Evolutionary conservation across 2,329 filamentous ascomycete species (phyloP).

Genomic region (Fusarium virguliforme): DNA sequence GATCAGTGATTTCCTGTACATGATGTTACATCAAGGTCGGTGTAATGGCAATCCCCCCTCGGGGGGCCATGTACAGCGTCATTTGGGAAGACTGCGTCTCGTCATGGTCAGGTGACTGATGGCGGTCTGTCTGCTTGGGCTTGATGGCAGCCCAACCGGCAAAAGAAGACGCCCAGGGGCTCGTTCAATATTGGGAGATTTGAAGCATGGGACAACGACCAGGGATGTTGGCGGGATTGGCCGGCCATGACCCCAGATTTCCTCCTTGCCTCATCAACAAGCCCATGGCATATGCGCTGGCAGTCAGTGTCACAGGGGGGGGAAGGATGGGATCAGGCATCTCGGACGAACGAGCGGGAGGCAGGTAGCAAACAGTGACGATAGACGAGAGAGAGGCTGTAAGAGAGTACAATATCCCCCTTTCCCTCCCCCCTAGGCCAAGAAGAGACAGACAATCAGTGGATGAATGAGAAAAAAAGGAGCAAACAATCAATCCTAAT

Average conservation of each 20-base stretch:
- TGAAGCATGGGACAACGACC: neutral
- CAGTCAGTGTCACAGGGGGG: conserved; percentile 4
- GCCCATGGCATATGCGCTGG: neutral
- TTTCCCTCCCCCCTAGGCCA: conserved; percentile 1
- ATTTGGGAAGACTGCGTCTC: conserved; percentile 17
- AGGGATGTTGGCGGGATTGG: conserved; percentile 7
- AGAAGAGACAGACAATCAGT: conserved; percentile 10
- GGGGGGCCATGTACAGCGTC: conserved; percentile 1
- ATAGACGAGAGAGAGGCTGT: neutral
- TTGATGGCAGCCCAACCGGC: conserved; percentile 12
- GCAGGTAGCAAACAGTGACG: neutral
- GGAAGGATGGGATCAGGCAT: conserved; percentile 4
- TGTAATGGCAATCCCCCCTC: neutral
- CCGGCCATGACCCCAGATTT: conserved; percentile 8
- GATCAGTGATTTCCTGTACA: conserved; percentile 17
- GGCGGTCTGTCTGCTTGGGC: neutral
- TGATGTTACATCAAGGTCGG: conserved; percentile 32
- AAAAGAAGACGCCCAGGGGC: neutral
- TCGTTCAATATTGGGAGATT: conserved; percentile 5
- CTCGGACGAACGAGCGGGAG: conserved; percentile 12
- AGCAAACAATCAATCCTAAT: conserved; percentile 20
- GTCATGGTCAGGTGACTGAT: conserved; percentile 32
- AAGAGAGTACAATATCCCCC: conserved; percentile 7
- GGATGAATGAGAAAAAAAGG: conserved; percentile 1
- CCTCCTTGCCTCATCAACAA: conserved; percentile 8